Evolutionary conservation across 768 basidiomycete genomes (phyloP).

Genomic region (Amylocystis lapponica): DNA sequence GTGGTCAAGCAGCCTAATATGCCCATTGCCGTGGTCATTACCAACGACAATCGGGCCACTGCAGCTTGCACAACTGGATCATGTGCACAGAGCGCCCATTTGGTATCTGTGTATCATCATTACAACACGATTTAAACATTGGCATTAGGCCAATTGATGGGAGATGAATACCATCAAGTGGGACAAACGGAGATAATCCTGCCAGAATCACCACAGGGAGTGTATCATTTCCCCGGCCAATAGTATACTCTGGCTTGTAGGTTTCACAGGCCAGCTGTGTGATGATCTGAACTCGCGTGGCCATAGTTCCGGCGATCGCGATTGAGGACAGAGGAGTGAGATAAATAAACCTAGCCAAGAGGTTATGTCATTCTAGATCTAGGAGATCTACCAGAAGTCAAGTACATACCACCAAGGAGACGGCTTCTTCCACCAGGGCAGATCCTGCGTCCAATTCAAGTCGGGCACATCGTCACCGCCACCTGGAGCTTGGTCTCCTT

Average conservation of each 20-base stretch:
- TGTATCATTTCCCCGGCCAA: neutral
- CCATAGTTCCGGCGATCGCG: conserved; percentile 51
- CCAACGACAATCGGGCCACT: conserved; percentile 58
- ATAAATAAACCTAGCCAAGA: conserved; percentile 46
- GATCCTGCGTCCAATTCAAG: conserved; percentile 21
- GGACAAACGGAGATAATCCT: neutral
- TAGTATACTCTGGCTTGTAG: conserved; percentile 43
- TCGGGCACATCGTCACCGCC: conserved; percentile 17
- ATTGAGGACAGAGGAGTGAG: conserved; percentile 49
- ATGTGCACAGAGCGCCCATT: conserved; percentile 40
- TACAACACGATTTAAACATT: neutral
- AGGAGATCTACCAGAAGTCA: neutral
- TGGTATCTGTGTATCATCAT: neutral
- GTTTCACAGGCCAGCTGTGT: conserved; percentile 68
- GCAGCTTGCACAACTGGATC: conserved; percentile 74
- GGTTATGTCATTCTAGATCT: neutral
- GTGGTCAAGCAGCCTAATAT: conserved; percentile 73
- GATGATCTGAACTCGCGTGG: conserved; percentile 70
- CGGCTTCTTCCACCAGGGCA: conserved; percentile 74
- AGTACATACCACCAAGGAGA: conserved; percentile 63
- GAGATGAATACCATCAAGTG: neutral
- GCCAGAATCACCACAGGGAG: neutral
- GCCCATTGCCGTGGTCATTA: conserved; percentile 60
- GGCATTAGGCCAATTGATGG: neutral
- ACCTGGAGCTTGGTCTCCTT: conserved; percentile 11